These are phyloP conservation scores for Pontederia paniculata DNA, from an alignment of 176 grass and related monocot genomes.

Conservation along the genomic window DNA sequence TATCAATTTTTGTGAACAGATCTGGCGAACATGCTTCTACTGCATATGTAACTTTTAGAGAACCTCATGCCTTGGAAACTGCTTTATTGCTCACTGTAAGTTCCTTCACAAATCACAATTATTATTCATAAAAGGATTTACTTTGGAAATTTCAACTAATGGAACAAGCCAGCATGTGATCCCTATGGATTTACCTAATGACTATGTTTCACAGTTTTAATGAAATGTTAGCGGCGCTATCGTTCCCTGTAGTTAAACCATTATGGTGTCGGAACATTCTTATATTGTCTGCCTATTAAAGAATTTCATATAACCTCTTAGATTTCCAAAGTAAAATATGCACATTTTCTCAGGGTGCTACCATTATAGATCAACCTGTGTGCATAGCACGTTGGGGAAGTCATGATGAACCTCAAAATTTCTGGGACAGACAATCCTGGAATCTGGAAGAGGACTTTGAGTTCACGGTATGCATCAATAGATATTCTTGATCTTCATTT, in stretches of 20 bases:
- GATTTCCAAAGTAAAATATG: not conserved
- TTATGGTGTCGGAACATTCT: too few relatives aligned
- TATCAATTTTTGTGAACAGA: slow-evolving; percentile 23
- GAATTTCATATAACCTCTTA: not conserved
- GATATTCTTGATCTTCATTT: not conserved
- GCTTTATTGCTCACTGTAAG: slow-evolving; percentile 85
- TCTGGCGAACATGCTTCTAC: slow-evolving; percentile 67
- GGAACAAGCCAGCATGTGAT: too few relatives aligned
- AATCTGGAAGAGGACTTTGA: slow-evolving; percentile 43
- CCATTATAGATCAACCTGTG: slow-evolving; percentile 88
- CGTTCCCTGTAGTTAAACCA: too few relatives aligned
- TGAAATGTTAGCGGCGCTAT: not conserved
- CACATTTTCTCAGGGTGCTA: slow-evolving; percentile 55
- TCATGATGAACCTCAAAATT: slow-evolving; percentile 53
- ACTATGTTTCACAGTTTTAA: not conserved
- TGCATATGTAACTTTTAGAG: slow-evolving; percentile 95
- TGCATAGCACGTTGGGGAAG: slow-evolving; percentile 75
- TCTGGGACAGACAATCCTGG: slow-evolving; percentile 58
- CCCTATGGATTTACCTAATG: not conserved
- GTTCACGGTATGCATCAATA: slow-evolving; percentile 43
- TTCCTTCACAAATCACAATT: not conserved
- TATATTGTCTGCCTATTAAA: not conserved
- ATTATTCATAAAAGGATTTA: too few relatives aligned
- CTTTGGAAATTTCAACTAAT: too few relatives aligned
- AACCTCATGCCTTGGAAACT: slow-evolving; percentile 82